Evolutionary conservation across 495 filamentous ascomycete genomes (phyloP).

Genomic region (Niebla homalea): DNA sequence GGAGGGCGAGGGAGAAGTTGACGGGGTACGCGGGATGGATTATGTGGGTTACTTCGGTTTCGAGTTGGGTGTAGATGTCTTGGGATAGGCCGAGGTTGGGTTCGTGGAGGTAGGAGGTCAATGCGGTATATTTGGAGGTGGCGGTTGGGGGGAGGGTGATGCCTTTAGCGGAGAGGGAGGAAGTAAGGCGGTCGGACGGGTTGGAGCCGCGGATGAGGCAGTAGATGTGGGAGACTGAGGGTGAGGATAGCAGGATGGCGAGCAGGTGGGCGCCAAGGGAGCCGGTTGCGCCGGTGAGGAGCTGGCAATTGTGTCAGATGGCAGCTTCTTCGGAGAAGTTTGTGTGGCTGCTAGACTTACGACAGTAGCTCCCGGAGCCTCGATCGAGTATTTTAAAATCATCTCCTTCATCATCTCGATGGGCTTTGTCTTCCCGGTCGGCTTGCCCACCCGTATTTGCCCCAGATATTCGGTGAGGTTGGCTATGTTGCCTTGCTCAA

Average conservation of each 20-base stretch:
- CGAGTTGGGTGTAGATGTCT: background rate
- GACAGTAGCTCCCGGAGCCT: slow-evolving; percentile 18
- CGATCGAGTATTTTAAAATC: slow-evolving; percentile 36
- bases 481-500: slow-evolving; percentile 35
- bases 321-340: background rate
- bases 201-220: slow-evolving; percentile 37
- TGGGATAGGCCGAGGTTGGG: slow-evolving; percentile 11
- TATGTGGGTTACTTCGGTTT: background rate
- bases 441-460: slow-evolving; percentile 25
- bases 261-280: slow-evolving; percentile 44
- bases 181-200: slow-evolving; percentile 20
- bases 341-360: background rate
- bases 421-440: slow-evolving; percentile 4
- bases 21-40: slow-evolving; percentile 11
- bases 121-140: slow-evolving; percentile 30
- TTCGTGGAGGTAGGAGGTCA: slow-evolving; percentile 27
- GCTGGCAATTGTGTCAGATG: slow-evolving; percentile 19
- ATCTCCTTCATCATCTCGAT: slow-evolving; percentile 32
- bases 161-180: slow-evolving; percentile 24
- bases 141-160: slow-evolving; percentile 12
- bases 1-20: slow-evolving; percentile 19
- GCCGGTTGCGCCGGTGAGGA: slow-evolving; percentile 48
- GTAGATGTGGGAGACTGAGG: slow-evolving; percentile 32
- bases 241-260: slow-evolving; percentile 30
- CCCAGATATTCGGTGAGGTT: slow-evolving; percentile 34